Conservation (phyloP, 2,329 filamentous ascomycete species). For the Trichoderma endophyticum region DNA sequence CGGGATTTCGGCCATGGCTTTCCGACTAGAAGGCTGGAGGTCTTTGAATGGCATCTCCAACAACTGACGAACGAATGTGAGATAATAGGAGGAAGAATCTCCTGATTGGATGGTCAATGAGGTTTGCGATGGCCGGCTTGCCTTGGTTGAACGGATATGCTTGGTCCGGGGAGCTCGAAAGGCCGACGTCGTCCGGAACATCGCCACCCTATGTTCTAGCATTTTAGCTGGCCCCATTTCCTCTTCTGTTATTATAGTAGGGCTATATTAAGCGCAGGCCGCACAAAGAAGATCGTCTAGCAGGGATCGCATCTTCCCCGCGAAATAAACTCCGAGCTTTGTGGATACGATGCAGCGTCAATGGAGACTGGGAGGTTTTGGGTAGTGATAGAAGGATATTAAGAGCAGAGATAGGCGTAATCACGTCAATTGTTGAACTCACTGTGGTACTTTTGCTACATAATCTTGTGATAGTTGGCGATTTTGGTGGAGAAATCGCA, state of each 20-base stretch:
- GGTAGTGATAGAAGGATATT: not conserved
- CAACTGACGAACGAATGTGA: not conserved
- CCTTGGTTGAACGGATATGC: not conserved
- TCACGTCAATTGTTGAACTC: not conserved
- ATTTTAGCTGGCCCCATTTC: not conserved
- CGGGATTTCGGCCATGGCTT: not conserved
- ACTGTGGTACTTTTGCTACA: not conserved
- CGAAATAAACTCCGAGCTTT: not conserved
- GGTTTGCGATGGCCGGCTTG: not conserved
- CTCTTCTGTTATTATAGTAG: not conserved
- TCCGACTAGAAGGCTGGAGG: not conserved
- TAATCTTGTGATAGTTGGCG: not conserved
- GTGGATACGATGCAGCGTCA: not conserved
- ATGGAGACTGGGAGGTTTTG: not conserved
- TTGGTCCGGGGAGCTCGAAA: not conserved
- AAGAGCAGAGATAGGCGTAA: not conserved
- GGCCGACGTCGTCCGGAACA: not conserved
- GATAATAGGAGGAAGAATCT: not conserved
- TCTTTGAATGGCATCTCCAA: not conserved
- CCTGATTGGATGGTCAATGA: not conserved
- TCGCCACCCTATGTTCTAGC: not conserved
- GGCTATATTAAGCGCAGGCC: not conserved
- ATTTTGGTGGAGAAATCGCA: not conserved
- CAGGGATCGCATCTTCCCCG: not conserved
- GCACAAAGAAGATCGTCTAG: not conserved